Conservation (phyloP, 495 filamentous ascomycete species). For the Penicillium bialowiezense region DNA sequence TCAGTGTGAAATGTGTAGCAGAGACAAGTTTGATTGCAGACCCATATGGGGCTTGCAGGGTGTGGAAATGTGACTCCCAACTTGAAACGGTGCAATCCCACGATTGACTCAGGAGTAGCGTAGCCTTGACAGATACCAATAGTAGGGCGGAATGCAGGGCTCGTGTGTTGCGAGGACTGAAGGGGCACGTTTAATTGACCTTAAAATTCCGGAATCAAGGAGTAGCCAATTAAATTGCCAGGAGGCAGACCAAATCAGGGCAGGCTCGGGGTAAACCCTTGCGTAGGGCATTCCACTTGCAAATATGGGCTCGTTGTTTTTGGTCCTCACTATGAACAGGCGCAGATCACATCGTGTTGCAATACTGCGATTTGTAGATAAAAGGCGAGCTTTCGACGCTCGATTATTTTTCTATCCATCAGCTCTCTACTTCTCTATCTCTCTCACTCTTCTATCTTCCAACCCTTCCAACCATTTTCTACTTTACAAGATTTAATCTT, state of each 20-base stretch:
- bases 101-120: not conserved
- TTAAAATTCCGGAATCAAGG: constrained; percentile 7
- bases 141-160: constrained; percentile 21
- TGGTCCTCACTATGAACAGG: constrained; percentile 3
- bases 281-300: constrained; percentile 17
- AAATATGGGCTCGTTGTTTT: constrained; percentile 19
- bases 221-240: constrained; percentile 11
- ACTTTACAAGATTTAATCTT: constrained; percentile 23
- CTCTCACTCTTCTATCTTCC: constrained; percentile 10
- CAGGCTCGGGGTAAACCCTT: constrained; percentile 14
- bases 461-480: constrained; percentile 7
- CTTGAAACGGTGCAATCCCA: not conserved
- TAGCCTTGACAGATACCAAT: constrained; percentile 4
- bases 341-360: constrained; percentile 3
- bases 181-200: constrained; percentile 17
- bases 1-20: not conserved
- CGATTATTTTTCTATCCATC: constrained; percentile 7
- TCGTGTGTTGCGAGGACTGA: constrained; percentile 1
- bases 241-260: not conserved
- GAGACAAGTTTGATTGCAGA: not conserved
- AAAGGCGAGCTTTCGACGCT: constrained; percentile 14
- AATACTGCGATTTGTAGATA: constrained; percentile 18
- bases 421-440: constrained; percentile 12
- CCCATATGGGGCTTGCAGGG: not conserved
- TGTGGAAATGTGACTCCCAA: not conserved